Percentiles rank a stretch among this genome's conserved stretches.
These are phyloP conservation scores for Colletotrichum sp. DNA, from an alignment of 2,329 filamentous ascomycete genomes.

Conservation along the genomic window DNA sequence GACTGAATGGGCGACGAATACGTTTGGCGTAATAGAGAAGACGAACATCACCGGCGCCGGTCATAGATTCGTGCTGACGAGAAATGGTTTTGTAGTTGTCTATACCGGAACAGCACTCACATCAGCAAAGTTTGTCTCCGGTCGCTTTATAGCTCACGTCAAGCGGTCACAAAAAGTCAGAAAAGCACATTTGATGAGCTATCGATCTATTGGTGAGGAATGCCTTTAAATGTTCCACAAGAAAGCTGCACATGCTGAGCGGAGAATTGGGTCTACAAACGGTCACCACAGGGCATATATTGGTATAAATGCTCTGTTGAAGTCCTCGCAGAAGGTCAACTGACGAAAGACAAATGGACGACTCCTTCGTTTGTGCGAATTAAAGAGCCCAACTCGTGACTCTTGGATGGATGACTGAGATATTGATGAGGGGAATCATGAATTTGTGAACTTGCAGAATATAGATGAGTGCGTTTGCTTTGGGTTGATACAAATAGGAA, in stretches of 20 bases:
- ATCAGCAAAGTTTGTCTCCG: too few relatives aligned
- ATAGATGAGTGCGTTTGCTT: background rate
- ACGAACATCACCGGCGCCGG: background rate
- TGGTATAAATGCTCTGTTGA: background rate
- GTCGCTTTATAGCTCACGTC: background rate
- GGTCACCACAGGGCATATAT: rapidly evolving
- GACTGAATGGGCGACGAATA: background rate
- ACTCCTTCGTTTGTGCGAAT: too few relatives aligned
- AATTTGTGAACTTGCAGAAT: rapidly evolving
- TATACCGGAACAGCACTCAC: background rate
- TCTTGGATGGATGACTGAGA: background rate
- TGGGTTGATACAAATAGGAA: rapidly evolving
- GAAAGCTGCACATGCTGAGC: rapidly evolving
- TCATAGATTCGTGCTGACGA: rapidly evolving
- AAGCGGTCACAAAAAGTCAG: rapidly evolving
- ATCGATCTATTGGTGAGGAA: rapidly evolving
- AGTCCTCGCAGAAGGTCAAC: background rate
- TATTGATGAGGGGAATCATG: rapidly evolving
- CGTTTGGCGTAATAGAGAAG: rapidly evolving
- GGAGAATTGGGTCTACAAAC: background rate
- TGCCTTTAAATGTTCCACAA: background rate
- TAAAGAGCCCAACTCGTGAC: background rate
- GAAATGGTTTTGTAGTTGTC: rapidly evolving
- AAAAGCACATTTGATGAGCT: background rate
- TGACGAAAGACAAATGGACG: too few relatives aligned